A percentile compares a stretch with the other conserved stretches of the same genome.
phyloP scores from a whole-genome alignment of 768 basidiomycete genomes.

The Epithele typhae region DNA sequence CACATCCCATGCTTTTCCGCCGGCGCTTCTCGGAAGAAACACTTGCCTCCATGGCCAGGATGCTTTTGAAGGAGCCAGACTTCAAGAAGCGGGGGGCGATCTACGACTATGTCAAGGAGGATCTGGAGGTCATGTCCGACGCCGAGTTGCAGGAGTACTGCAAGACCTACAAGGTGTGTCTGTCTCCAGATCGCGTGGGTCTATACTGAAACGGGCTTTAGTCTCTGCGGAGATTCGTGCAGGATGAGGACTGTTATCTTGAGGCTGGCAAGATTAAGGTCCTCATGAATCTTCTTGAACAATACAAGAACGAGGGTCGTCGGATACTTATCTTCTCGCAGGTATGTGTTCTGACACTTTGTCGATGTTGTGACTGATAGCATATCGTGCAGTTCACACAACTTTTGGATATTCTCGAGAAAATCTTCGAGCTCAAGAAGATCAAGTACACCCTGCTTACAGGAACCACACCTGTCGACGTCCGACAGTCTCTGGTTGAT shows the following conservation, averaged over 20 bases:
- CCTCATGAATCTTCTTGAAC: conserved; percentile 64
- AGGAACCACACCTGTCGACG: conserved; percentile 90
- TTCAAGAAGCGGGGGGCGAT: conserved; percentile 80
- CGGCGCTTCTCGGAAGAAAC: conserved; percentile 74
- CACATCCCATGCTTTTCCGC: conserved; percentile 95
- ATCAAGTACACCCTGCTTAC: conserved; percentile 83
- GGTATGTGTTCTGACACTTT: conserved; percentile 36
- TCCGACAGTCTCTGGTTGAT: conserved; percentile 90
- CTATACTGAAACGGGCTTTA: conserved; percentile 19
- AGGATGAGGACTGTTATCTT: conserved; percentile 70
- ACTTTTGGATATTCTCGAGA: conserved; percentile 89
- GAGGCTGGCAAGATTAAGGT: conserved; percentile 85
- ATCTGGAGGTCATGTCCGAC: conserved; percentile 98
- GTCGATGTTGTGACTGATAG: not conserved
- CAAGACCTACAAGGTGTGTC: conserved; percentile 79
- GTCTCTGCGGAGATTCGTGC: conserved; percentile 72
- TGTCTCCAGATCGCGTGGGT: conserved; percentile 1
- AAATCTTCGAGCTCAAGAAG: conserved; percentile 65
- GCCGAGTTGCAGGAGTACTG: conserved; percentile 90
- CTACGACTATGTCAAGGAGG: conserved; percentile 88
- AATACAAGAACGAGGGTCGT: conserved; percentile 63
- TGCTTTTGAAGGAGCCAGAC: conserved; percentile 86
- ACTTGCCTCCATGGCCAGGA: conserved; percentile 71
- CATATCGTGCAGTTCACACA: conserved; percentile 73
- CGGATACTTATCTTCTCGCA: conserved; percentile 94